A percentile compares a stretch with the other conserved stretches of the same genome.
phyloP scores from a whole-genome alignment of 805 yeast genomes.

The Candida hungchunana region DNA sequence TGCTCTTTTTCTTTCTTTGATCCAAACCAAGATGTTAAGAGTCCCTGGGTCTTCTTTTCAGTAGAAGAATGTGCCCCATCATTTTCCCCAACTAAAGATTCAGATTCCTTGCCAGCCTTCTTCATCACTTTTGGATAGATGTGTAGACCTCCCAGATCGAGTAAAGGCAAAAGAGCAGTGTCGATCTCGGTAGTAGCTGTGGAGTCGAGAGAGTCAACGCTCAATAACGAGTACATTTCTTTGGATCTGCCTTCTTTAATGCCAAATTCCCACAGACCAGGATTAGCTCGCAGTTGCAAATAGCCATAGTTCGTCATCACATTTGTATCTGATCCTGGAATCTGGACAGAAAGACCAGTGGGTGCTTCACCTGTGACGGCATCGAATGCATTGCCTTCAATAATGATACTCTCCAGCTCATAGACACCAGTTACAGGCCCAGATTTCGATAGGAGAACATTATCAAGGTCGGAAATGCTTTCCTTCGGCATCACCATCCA shows the following conservation, averaged over 20 bases:
- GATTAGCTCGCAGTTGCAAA: conserved; percentile 68
- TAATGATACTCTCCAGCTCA: conserved; percentile 47
- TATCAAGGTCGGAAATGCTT: conserved; percentile 58
- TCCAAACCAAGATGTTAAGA: conserved; percentile 14
- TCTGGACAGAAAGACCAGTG: conserved; percentile 22
- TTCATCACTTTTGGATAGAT: conserved; percentile 43
- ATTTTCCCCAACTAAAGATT: conserved; percentile 15
- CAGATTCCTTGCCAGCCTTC: conserved; percentile 35
- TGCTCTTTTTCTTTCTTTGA: conserved; percentile 22
- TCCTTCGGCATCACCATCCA: conserved; percentile 62
- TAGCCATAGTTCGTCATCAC: conserved; percentile 84
- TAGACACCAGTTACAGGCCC: conserved; percentile 41
- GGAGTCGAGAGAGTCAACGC: conserved; percentile 26
- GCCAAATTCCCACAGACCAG: conserved; percentile 62
- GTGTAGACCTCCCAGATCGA: conserved; percentile 42
- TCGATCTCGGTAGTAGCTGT: conserved; percentile 5
- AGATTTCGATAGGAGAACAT: conserved; percentile 41
- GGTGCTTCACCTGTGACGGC: conserved; percentile 24
- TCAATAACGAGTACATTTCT: conserved; percentile 37
- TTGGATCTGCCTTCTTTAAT: conserved; percentile 41
- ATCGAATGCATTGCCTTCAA: conserved; percentile 70
- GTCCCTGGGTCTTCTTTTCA: conserved; percentile 9
- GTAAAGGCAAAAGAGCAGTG: conserved; percentile 31
- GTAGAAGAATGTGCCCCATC: conserved; percentile 3
- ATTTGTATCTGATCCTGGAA: conserved; percentile 46